Evolutionary conservation across 345 rosid genomes (phyloP), one percentile per base, ranked within the genome.

Genomic region (Punica granatum): DNA sequence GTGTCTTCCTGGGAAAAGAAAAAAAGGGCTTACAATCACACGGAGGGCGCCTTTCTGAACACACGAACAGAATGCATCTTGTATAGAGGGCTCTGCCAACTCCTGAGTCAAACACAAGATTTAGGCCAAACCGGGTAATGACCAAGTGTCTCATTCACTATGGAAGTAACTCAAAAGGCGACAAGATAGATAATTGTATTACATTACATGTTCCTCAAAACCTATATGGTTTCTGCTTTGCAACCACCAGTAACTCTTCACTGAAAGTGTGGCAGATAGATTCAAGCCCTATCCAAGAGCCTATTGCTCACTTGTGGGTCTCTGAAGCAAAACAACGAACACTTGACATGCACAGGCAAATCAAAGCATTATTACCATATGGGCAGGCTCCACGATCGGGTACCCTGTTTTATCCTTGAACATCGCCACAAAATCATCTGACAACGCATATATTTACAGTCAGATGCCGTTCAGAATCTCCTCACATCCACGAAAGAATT

Each of bases 1-100:
- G 58, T 93, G 97, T 71, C 95, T 81, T 69, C 98, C 98, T 0
- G 96, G 97, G 71, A 88, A 89, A 64, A 93, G 87, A 72, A 93
- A 94, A 78, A 91, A 94, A 2, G 99, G 97, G 77, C 90, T 86
- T 41, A 94, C 86, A 67, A 94, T 86, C 66, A 94, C 92, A 23
- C 92, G 91, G 71, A 65, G 74, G 0, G 92, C 96, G 19, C 99
- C 99, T 81, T 77, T 80, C 74, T 42, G 76, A 74, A 94, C 86
- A 67, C 99, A 94, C 37, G 69, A 78, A 75, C 77, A 74, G 67
- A 86, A 91, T 39, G 97, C 97, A 76, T 85, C 87, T 75, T 56
- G 85, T 67, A 94, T 94, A 2, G 96, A 89, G 64, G 99, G 98
- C 54, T 83, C 86, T 60, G 94, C 97, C 79, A 94, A 77, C 78